phyloP scores from a whole-genome alignment of 345 rosid genomes.

The Kernera saxatilis region DNA sequence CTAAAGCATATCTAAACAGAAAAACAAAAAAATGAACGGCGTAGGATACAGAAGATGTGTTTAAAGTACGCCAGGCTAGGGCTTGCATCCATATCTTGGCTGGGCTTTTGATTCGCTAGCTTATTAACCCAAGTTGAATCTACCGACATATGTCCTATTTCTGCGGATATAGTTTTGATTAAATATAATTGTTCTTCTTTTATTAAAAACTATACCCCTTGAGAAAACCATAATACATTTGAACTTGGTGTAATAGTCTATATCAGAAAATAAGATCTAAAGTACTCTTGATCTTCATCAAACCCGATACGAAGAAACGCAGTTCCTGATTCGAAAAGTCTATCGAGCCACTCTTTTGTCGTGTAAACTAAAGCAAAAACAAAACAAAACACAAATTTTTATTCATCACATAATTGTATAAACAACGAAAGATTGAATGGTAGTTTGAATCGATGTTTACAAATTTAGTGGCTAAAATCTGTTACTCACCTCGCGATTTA shows the following conservation, averaged over 20 bases:
- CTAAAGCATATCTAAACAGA: not conserved
- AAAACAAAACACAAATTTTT: not conserved
- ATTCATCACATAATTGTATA: not conserved
- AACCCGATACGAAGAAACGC: slow-evolving; percentile 15
- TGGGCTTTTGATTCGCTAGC: slow-evolving; percentile 14
- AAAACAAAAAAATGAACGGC: not conserved
- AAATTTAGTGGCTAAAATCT: not conserved
- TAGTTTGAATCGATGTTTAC: not conserved
- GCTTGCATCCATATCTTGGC: no score
- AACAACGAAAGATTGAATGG: not conserved
- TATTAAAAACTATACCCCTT: not conserved
- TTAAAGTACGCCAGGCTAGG: not conserved
- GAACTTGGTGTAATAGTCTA: slow-evolving; percentile 10
- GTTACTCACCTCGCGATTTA: slow-evolving; percentile 13
- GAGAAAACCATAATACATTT: not conserved
- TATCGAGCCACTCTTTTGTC: slow-evolving; percentile 17
- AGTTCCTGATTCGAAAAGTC: not conserved
- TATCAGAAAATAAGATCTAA: slow-evolving; percentile 16
- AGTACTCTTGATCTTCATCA: slow-evolving; percentile 21
- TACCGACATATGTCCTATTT: slow-evolving; percentile 10
- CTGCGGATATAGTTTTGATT: not conserved
- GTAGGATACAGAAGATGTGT: not conserved
- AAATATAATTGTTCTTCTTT: not conserved
- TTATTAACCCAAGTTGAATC: not conserved
- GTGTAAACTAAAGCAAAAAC: not conserved